Evolutionary conservation across 192 early-diverging fungal species (phyloP), one percentile per base, ranked within the genome.

Genomic region (Coemansia sp.): DNA sequence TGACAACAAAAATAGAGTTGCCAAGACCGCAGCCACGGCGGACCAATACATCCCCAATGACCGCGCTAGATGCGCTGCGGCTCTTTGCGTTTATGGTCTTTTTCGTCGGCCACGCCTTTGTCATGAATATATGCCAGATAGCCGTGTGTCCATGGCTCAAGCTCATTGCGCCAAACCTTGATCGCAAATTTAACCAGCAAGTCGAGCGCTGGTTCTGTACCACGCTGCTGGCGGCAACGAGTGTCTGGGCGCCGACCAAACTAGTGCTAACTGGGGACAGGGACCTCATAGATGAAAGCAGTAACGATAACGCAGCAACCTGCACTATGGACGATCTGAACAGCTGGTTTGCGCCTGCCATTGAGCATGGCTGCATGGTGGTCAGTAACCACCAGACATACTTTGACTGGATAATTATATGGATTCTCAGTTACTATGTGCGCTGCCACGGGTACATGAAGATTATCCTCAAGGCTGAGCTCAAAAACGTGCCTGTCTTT

Each of bases 381-480:
- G 73, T 79, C 56, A 75, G 72, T 48, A 76, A 80, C 68, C 70
- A 76, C 68, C 70, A 73, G 59, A 80, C 73, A 26, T 73, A 77
- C 67, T 80, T 79, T 68, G 73, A 80, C 66, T 81, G 78, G 78
- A 81, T 81, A n/a, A 75, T 81, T 35, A 75, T 81, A 63, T 81
- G 83, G 83, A 81, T 84, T 27, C 39, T 84, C 31, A 79, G 88
- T 5, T 89, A 90, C 70, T 69, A 86, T 57, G 85, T 87, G 22
- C 78, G 82, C 12, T 89, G 86, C 59, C 90, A 95, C 76, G 92
- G 90, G 14, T 85, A 83, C 55, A 59, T 98, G 52, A 97, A 96
- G 77, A 96, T 98, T 55, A 92, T 96, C 48, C 84, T 98, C 38
- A 95, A 94, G 68, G 76, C 87, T 41, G 87, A 86, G 51, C 85